These are phyloP conservation scores for Avena insularis DNA, from an alignment of 176 grass and related monocot genomes.

Conservation along the genomic window DNA sequence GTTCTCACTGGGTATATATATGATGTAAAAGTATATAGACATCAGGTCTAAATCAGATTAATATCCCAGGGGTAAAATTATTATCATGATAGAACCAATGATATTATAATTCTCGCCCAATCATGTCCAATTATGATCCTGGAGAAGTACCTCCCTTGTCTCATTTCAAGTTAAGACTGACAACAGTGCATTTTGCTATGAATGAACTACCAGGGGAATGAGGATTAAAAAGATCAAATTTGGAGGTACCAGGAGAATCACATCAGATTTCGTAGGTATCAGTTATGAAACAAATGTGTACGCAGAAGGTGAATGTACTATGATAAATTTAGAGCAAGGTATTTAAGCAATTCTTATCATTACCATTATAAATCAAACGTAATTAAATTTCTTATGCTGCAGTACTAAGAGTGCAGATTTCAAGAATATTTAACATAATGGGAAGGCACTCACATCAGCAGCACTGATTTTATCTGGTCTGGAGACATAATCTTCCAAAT, in stretches of 20 bases:
- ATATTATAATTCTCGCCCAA: background rate
- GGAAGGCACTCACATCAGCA: constrained; percentile 74
- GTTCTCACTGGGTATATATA: background rate
- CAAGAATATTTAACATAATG: background rate
- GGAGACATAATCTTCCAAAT: constrained; percentile 97
- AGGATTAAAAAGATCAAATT: background rate
- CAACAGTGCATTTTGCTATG: background rate
- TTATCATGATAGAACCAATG: background rate
- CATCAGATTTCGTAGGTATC: background rate
- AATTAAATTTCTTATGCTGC: background rate
- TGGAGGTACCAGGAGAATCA: background rate
- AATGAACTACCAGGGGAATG: background rate
- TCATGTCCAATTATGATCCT: background rate
- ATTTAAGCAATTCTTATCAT: background rate
- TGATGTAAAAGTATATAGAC: constrained; percentile 1
- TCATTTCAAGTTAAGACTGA: background rate
- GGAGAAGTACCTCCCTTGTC: background rate
- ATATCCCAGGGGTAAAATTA: no score
- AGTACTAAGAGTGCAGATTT: background rate
- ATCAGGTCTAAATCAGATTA: background rate
- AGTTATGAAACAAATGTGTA: background rate
- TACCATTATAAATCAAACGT: background rate
- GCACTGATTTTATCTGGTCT: constrained; percentile 98
- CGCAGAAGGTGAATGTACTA: background rate
- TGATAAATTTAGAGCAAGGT: background rate